phyloP scores from a whole-genome alignment of 2,329 filamentous ascomycete species.

The Epichloe glyceriae region DNA sequence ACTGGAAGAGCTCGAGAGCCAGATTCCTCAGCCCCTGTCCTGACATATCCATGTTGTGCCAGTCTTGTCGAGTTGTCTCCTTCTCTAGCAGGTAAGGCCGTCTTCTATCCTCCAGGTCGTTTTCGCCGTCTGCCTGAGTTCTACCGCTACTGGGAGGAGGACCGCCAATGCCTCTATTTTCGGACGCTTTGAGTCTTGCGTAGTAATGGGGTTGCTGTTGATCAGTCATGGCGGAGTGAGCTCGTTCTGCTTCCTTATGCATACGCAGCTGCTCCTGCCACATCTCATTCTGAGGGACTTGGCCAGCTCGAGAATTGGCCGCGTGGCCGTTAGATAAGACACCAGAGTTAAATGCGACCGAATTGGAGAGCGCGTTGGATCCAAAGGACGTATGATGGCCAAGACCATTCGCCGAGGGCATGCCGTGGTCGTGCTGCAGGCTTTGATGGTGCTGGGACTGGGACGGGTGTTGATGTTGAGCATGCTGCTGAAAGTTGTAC shows the following conservation, averaged over 20 bases:
- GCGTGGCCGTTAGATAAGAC: constrained; percentile 45
- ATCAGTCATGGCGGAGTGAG: constrained; percentile 57
- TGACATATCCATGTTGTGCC: constrained; percentile 87
- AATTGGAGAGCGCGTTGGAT: constrained; percentile 42
- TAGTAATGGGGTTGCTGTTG: constrained; percentile 57
- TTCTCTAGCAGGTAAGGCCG: constrained; percentile 54
- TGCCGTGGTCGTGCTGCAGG: constrained; percentile 45
- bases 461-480: constrained; percentile 48
- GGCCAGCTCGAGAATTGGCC: constrained; percentile 32
- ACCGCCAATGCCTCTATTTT: constrained; percentile 54
- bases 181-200: constrained; percentile 54
- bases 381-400: constrained; percentile 28
- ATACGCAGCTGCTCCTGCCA: constrained; percentile 82
- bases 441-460: constrained; percentile 51
- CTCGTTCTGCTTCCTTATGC: constrained; percentile 63
- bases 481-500: constrained; percentile 55
- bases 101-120: constrained; percentile 43
- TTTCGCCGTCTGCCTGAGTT: constrained; percentile 35
- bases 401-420: constrained; percentile 39
- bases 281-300: constrained; percentile 49
- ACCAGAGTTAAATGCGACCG: constrained; percentile 44
- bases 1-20: constrained; percentile 67
- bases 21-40: constrained; percentile 88
- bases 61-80: constrained; percentile 61
- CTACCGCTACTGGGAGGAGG: constrained; percentile 37